Evolutionary conservation across 139 green algal genomes (phyloP).

Genomic region (Chlamydomonas applanata): DNA sequence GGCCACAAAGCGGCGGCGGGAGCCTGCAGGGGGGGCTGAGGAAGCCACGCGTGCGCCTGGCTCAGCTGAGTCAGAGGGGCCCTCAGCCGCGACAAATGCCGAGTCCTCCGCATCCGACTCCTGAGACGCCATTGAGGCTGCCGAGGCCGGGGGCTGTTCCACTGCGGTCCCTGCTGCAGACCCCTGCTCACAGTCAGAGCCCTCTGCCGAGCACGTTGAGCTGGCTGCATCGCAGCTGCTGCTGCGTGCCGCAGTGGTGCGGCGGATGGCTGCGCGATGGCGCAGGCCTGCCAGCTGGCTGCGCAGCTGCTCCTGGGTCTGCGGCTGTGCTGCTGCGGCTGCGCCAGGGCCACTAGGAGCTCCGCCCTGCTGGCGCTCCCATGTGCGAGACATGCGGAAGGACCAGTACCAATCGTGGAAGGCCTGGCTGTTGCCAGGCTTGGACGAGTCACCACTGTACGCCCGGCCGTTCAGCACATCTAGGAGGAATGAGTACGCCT

Average conservation of each 20-base stretch:
- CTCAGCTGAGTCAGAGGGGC: constrained; percentile 1
- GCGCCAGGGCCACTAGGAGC: neutral
- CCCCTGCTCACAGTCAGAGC: too few species aligned
- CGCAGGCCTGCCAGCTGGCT: constrained; percentile 44
- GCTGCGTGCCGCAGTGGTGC: neutral
- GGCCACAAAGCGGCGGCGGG: constrained; percentile 1
- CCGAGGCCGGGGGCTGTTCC: too few species aligned
- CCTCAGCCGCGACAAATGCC: neutral
- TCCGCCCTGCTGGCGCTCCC: constrained; percentile 24
- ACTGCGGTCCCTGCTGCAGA: too few species aligned
- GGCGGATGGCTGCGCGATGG: constrained; percentile 42
- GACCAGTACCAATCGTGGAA: constrained; percentile 56
- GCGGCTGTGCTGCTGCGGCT: constrained; percentile 2
- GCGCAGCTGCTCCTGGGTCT: constrained; percentile 12
- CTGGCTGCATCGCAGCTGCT: too few species aligned
- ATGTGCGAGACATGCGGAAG: constrained; percentile 40
- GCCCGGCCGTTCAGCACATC: constrained; percentile 32
- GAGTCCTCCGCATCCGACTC: neutral
- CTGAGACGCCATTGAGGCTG: too few species aligned
- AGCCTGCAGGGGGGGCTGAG: neutral
- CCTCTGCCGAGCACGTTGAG: too few species aligned
- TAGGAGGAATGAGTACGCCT: neutral
- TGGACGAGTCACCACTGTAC: constrained; percentile 8
- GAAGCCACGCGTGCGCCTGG: neutral
- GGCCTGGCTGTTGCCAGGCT: constrained; percentile 13